Evolutionary conservation across 352 stramenopile species (phyloP), one percentile per base, ranked within the genome.

Genomic region (Thalassiosira delicatula): DNA sequence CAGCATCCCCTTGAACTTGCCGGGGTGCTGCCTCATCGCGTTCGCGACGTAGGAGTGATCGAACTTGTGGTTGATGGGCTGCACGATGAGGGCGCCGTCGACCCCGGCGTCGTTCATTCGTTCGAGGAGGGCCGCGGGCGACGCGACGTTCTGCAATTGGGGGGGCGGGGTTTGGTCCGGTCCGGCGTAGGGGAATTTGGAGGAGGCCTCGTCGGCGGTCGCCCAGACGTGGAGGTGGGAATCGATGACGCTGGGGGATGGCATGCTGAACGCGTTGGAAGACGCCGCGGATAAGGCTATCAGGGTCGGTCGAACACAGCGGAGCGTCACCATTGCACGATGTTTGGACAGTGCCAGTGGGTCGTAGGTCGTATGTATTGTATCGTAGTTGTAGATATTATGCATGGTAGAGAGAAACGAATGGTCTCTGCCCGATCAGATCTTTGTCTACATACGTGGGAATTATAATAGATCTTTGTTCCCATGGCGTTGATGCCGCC

Each of bases 51-150:
- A 95, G 0, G 85, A 88, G 75, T 96, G 93, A 78, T 96, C 93
- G 74, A 90, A 95, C 83, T 94, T 93, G 71, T 95, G 90, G 83
- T 95, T 95, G 81, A 95, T 95, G 4, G 93, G 93, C 84, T 96
- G 92, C 2, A 95, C 90, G 69, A 95, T 93, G 0, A 95, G 72
- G 17, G 90, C 81, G 27, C 90, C 90, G 68, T 93, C 84, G 8
- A 95, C 90, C 46, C 86, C 84, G 23, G 79, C 75, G 5, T 75
- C 73, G 11, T 81, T 61, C 89, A 94, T 93, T 75, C 85, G 56
- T 44, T 89, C 54, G 0, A 94, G 54, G 0, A 94, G 70, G 40
- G 68, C 71, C 11, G 74, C 65, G 3, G 79, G 87, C 12, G 85
- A 91, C 8, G 88, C 87, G 17, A 72, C 27, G 67, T 92, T 70